These are phyloP conservation scores for Claviceps monticola DNA, from an alignment of 2,329 filamentous ascomycete genomes.

Conservation along the genomic window DNA sequence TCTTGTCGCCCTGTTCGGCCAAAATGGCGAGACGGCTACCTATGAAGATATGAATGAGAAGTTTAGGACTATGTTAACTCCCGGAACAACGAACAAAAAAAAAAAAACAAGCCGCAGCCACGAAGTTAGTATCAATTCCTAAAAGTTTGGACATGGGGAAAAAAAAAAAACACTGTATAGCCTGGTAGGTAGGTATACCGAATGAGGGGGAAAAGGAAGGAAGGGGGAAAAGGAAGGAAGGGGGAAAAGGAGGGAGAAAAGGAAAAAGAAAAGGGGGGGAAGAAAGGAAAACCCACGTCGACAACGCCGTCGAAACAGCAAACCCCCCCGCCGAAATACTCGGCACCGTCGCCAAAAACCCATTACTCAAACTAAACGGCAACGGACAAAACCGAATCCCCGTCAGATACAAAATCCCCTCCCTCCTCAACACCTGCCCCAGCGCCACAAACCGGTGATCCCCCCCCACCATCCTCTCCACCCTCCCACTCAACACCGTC, in stretches of 20 bases:
- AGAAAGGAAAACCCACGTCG: conserved; percentile 31
- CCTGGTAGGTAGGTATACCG: too few species aligned
- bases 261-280: background rate
- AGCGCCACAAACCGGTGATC: conserved; percentile 85
- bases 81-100: too few species aligned
- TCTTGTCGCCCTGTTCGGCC: conserved; percentile 69
- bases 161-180: too few species aligned
- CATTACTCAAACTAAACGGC: conserved; percentile 87
- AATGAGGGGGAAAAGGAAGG: too few species aligned
- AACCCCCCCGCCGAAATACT: conserved; percentile 68
- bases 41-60: conserved; percentile 87
- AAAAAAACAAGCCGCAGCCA: too few species aligned
- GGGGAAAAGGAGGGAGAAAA: too few species aligned
- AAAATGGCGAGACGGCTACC: conserved; percentile 70
- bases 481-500: conserved; percentile 64
- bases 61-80: conserved; percentile 48
- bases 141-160: too few species aligned
- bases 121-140: too few species aligned
- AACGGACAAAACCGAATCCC: conserved; percentile 89
- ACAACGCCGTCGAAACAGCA: conserved; percentile 66
- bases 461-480: conserved; percentile 63
- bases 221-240: too few species aligned
- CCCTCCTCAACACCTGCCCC: conserved; percentile 73
- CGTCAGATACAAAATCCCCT: conserved; percentile 75
- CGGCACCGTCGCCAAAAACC: conserved; percentile 85